Evolutionary conservation across 176 grass and related monocot genomes (phyloP).

Genomic region (Carex pumila): DNA sequence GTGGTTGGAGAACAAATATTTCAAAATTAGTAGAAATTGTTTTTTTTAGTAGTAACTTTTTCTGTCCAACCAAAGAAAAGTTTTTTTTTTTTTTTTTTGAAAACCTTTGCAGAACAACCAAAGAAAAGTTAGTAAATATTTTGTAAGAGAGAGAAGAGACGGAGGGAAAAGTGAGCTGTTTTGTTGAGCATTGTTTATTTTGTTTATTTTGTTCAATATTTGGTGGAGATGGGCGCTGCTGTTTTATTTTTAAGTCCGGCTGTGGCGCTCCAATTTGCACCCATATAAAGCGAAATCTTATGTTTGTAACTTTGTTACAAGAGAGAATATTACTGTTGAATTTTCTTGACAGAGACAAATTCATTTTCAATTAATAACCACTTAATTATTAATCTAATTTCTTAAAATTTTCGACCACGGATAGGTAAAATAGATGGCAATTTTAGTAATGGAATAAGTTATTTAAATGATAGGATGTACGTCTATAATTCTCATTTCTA

Average conservation of each 20-base stretch:
- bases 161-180: conserved; percentile 11
- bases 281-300: neutral
- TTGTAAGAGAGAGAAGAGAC: neutral
- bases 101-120: neutral
- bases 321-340: neutral
- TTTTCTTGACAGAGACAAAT: neutral
- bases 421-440: no score
- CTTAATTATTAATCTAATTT: no score
- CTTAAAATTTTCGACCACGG: no score
- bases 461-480: no score
- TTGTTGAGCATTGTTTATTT: neutral
- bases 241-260: neutral
- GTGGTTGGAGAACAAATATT: neutral
- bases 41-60: neutral
- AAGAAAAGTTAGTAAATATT: neutral
- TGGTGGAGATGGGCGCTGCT: neutral
- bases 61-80: neutral
- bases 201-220: neutral
- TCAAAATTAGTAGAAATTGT: neutral
- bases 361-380: no score
- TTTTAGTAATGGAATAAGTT: no score
- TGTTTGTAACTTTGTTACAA: neutral
- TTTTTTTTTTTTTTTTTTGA: neutral
- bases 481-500: no score
- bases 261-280: neutral